These are phyloP conservation scores for Clonostachys sp. DNA, from an alignment of 2,329 filamentous ascomycete genomes.

Conservation along the genomic window DNA sequence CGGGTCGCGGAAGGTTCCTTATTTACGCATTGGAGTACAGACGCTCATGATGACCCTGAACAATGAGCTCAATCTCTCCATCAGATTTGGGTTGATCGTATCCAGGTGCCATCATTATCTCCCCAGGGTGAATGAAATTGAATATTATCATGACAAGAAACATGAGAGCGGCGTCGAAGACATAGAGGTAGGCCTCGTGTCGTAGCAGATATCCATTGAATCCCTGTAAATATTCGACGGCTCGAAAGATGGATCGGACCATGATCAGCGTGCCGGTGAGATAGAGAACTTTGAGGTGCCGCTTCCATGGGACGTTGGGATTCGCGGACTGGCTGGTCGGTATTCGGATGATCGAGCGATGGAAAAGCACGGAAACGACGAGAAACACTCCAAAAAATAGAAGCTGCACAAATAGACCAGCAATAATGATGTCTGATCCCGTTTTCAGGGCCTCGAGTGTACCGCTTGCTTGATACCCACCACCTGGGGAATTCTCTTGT, in stretches of 20 bases:
- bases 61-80: too few species aligned
- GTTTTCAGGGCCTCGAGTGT: slow-evolving; percentile 4
- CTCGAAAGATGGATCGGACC: slow-evolving; percentile 33
- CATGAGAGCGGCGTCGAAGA: slow-evolving; percentile 35
- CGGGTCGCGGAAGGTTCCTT: too few species aligned
- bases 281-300: slow-evolving; percentile 26
- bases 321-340: neutral
- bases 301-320: slow-evolving; percentile 16
- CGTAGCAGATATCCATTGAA: slow-evolving; percentile 26
- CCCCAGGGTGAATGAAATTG: too few species aligned
- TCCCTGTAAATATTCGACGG: slow-evolving; percentile 38
- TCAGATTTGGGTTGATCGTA: too few species aligned
- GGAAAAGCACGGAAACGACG: slow-evolving; percentile 35
- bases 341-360: slow-evolving; percentile 15
- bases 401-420: slow-evolving; percentile 50
- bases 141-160: slow-evolving; percentile 4
- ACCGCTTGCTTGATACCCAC: slow-evolving; percentile 18
- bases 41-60: too few species aligned
- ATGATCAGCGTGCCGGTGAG: slow-evolving; percentile 29
- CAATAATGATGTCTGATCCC: slow-evolving; percentile 44
- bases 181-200: slow-evolving; percentile 30
- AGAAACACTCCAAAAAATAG: slow-evolving; percentile 48
- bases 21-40: too few species aligned
- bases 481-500: slow-evolving; percentile 4
- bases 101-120: too few species aligned